A percentile compares a stretch with the other conserved stretches of the same genome.
phyloP scores from a whole-genome alignment of 306 rosid genomes.

The cucumber (Cucumis sativus) region DNA sequence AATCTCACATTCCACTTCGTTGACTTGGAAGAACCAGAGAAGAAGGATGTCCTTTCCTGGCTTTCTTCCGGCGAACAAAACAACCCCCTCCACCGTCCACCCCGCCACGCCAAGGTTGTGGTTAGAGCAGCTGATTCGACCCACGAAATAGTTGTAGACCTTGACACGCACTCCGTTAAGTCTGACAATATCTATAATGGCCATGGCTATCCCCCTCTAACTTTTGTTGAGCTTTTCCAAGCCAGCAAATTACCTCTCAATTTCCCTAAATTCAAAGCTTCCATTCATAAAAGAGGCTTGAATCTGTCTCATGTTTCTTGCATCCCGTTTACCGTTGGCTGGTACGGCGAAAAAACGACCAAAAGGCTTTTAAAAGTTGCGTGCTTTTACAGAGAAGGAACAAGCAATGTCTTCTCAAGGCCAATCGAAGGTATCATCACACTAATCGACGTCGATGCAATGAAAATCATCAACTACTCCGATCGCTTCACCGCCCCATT shows the following conservation, averaged over 20 bases:
- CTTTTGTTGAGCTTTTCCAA: constrained; percentile 47
- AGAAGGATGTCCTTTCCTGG: constrained; percentile 52
- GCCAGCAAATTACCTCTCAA: constrained; percentile 58
- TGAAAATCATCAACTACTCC: constrained; percentile 40
- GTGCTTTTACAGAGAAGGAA: constrained; percentile 55
- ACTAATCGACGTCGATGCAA: constrained; percentile 55
- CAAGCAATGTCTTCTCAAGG: constrained; percentile 58
- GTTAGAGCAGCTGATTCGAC: constrained; percentile 46
- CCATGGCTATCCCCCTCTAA: constrained; percentile 65
- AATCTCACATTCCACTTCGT: constrained; percentile 62
- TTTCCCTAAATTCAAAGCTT: constrained; percentile 38
- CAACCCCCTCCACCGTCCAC: constrained; percentile 10
- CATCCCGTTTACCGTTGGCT: constrained; percentile 70
- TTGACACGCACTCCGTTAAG: constrained; percentile 27
- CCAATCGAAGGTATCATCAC: constrained; percentile 66
- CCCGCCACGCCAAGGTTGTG: constrained; percentile 62
- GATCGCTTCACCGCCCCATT: constrained; percentile 50
- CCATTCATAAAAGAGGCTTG: constrained; percentile 47
- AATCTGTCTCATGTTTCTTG: constrained; percentile 68
- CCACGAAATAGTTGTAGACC: constrained; percentile 53
- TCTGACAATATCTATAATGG: constrained; percentile 48
- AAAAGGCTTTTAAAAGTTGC: constrained; percentile 47
- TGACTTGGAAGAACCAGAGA: constrained; percentile 69
- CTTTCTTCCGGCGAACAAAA: constrained; percentile 23
- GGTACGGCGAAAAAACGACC: constrained; percentile 55